Conservation (phyloP, 805 yeast species). For the Zygoascus flipseniorum region DNA sequence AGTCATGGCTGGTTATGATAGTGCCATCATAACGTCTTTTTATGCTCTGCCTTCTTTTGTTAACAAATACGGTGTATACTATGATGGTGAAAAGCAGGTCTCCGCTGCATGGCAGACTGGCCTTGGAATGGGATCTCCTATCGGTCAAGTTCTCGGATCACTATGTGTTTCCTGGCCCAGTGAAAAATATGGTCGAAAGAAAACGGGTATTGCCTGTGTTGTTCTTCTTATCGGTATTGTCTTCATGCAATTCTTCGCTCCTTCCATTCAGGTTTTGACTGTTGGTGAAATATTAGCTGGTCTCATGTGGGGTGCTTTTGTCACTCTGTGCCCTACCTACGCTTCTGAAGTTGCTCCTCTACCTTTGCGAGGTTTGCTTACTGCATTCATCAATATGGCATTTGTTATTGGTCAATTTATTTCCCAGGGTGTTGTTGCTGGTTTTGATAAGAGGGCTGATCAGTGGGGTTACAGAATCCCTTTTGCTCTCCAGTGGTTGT, state of each 20-base stretch:
- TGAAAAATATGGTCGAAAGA: conserved; percentile 40
- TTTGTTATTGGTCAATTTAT: conserved; percentile 55
- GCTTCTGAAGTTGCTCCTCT: conserved; percentile 53
- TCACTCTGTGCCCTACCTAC: conserved; percentile 43
- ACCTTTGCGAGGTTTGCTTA: conserved; percentile 40
- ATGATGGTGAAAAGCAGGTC: conserved; percentile 12
- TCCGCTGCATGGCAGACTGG: conserved; percentile 26
- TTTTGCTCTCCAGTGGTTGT: conserved; percentile 52
- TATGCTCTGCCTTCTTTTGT: conserved; percentile 40
- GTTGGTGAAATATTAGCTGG: conserved; percentile 34
- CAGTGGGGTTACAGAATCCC: conserved; percentile 44
- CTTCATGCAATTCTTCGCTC: conserved; percentile 45
- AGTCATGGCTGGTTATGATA: conserved; percentile 44
- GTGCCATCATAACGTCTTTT: conserved; percentile 34
- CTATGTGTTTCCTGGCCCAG: conserved; percentile 37
- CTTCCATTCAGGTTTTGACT: conserved; percentile 29
- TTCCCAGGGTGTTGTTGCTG: conserved; percentile 46
- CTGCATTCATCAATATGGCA: conserved; percentile 46
- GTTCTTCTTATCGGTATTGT: conserved; percentile 32
- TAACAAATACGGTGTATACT: conserved; percentile 33
- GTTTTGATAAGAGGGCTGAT: conserved; percentile 20
- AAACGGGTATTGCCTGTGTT: conserved; percentile 33
- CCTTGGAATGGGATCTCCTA: conserved; percentile 24
- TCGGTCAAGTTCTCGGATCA: conserved; percentile 41
- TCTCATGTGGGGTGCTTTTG: conserved; percentile 51